Evolutionary conservation across 2,329 filamentous ascomycete genomes (phyloP).

Genomic region (Pseudogymnoascus sp.): DNA sequence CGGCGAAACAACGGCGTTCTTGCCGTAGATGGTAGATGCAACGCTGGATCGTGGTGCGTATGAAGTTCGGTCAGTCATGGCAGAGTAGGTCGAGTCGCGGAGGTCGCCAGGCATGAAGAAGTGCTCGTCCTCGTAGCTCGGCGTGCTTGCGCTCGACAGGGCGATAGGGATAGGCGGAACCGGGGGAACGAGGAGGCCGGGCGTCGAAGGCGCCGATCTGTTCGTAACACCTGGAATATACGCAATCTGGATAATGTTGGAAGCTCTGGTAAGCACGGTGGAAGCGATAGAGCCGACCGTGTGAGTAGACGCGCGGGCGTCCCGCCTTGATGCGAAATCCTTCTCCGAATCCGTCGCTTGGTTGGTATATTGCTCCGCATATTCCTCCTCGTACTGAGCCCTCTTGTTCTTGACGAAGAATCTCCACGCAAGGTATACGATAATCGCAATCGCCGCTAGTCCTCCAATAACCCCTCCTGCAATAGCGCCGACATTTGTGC

Average conservation of each 20-base stretch:
- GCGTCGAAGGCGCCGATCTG: slow-evolving; percentile 75
- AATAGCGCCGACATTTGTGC: slow-evolving; percentile 72
- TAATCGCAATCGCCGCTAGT: slow-evolving; percentile 60
- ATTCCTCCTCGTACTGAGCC: slow-evolving; percentile 53
- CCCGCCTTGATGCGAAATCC: slow-evolving; percentile 44
- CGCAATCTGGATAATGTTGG: slow-evolving; percentile 98
- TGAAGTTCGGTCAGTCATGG: slow-evolving; percentile 54
- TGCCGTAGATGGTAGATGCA: slow-evolving; percentile 88
- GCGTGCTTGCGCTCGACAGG: slow-evolving; percentile 45
- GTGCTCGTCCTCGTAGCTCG: slow-evolving; percentile 66
- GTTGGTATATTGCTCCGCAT: slow-evolving; percentile 39
- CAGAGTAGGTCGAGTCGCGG: slow-evolving; percentile 84
- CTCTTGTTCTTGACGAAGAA: slow-evolving; percentile 78
- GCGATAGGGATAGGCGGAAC: slow-evolving; percentile 81
- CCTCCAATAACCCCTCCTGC: slow-evolving; percentile 87
- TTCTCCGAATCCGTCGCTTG: slow-evolving; percentile 44
- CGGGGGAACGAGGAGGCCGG: slow-evolving; percentile 73
- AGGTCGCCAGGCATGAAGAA: slow-evolving; percentile 91
- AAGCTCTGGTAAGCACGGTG: slow-evolving; percentile 88
- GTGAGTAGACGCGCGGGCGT: slow-evolving; percentile 67
- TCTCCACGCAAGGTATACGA: slow-evolving; percentile 76
- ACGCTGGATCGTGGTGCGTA: slow-evolving; percentile 60
- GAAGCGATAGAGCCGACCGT: slow-evolving; percentile 90
- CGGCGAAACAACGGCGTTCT: slow-evolving; percentile 74
- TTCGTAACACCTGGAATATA: slow-evolving; percentile 98